These are phyloP conservation scores for Massariosphaeria phaeospora DNA, from an alignment of 495 filamentous ascomycete species.

Conservation along the genomic window DNA sequence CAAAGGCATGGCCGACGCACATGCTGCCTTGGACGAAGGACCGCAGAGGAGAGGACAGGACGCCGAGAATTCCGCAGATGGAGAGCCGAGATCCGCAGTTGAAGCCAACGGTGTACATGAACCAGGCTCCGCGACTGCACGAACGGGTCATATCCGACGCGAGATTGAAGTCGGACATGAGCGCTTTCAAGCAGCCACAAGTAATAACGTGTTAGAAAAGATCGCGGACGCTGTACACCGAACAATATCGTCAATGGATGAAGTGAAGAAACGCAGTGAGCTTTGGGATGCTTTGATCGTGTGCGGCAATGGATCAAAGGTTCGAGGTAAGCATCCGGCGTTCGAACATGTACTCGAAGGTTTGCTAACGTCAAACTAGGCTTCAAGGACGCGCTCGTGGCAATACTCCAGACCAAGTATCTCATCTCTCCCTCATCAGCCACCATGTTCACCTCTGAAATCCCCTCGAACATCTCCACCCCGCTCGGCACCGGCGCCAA, in stretches of 20 bases:
- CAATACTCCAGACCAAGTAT: slow-evolving; percentile 73
- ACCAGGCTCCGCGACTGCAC: slow-evolving; percentile 35
- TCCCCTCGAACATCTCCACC: slow-evolving; percentile 84
- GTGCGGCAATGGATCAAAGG: slow-evolving; percentile 78
- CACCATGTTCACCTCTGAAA: slow-evolving; percentile 94
- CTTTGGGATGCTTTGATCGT: slow-evolving; percentile 89
- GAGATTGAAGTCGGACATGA: slow-evolving; percentile 86
- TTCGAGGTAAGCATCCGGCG: slow-evolving; percentile 56
- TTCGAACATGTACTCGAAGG: neutral
- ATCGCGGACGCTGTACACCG: slow-evolving; percentile 80
- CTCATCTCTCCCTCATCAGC: slow-evolving; percentile 82
- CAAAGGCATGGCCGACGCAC: slow-evolving; percentile 37
- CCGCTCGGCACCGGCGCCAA: slow-evolving; percentile 86
- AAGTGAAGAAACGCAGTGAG: slow-evolving; percentile 70
- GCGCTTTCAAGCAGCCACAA: slow-evolving; percentile 78
- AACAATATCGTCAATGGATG: slow-evolving; percentile 69
- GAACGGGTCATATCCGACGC: slow-evolving; percentile 48
- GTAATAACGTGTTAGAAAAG: slow-evolving; percentile 64
- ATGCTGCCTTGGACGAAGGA: slow-evolving; percentile 41
- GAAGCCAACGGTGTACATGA: slow-evolving; percentile 28
- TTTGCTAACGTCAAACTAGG: slow-evolving; percentile 38
- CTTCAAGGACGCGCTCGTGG: slow-evolving; percentile 81
- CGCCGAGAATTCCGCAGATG: slow-evolving; percentile 33
- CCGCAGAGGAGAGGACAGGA: slow-evolving; percentile 40
- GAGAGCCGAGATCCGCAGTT: slow-evolving; percentile 26